Percentiles rank a stretch among this genome's conserved stretches.
phyloP scores from a whole-genome alignment of 2,329 filamentous ascomycete species.

The Diplodia sapinea region DNA sequence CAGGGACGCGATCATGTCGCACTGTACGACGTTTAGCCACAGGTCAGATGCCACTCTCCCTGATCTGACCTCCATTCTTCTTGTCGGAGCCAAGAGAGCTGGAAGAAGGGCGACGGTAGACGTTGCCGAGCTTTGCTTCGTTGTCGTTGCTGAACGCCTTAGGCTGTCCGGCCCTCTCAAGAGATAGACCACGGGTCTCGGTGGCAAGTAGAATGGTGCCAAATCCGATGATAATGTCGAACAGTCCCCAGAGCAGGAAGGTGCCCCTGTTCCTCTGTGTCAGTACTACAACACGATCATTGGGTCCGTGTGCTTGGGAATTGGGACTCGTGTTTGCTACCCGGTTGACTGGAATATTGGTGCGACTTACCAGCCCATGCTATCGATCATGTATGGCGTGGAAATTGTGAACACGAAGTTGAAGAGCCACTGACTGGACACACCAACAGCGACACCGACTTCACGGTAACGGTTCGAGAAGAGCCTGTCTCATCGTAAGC shows the following conservation, averaged over 20 bases:
- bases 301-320: not conserved
- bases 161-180: conserved; percentile 44
- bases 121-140: not conserved
- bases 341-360: not conserved
- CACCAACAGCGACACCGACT: conserved; percentile 57
- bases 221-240: conserved; percentile 52
- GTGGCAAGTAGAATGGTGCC: conserved; percentile 48
- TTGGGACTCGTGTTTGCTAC: not conserved
- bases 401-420: conserved; percentile 58
- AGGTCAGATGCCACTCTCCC: not conserved
- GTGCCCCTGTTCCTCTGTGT: conserved; percentile 25
- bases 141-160: conserved; percentile 9
- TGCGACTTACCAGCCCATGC: conserved; percentile 51
- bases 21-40: not conserved
- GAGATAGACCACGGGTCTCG: conserved; percentile 46
- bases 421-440: conserved; percentile 58
- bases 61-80: not conserved
- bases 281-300: not conserved
- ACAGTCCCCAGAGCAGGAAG: conserved; percentile 56
- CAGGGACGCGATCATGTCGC: not conserved
- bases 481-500: conserved; percentile 41
- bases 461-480: conserved; percentile 60
- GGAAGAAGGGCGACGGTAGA: not conserved
- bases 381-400: conserved; percentile 58
- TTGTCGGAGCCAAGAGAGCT: conserved; percentile 3